These are phyloP conservation scores for Coemansia sp. DNA, from an alignment of 192 early-diverging fungal genomes.

Conservation along the genomic window DNA sequence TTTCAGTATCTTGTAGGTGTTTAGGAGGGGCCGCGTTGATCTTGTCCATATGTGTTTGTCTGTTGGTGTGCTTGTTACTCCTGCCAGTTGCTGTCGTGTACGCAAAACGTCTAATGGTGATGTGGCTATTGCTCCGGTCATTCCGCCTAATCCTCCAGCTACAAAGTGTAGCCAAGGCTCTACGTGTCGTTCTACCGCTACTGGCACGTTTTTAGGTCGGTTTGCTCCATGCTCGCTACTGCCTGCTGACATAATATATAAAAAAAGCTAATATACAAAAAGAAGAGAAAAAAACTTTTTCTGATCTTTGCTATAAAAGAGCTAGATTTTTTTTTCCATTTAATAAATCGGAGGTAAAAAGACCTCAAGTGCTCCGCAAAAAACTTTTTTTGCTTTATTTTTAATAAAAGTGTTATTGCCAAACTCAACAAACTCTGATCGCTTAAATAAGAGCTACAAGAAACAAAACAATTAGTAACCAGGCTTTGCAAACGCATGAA, in stretches of 20 bases:
- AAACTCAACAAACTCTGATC: not conserved
- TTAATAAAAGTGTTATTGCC: not conserved
- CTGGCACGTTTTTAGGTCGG: conserved; percentile 26
- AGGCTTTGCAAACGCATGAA: not conserved
- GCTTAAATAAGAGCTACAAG: conserved; percentile 53
- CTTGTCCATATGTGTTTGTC: not conserved
- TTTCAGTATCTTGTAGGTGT: conserved; percentile 36
- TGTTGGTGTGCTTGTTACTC: not conserved
- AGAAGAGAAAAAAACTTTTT: not conserved
- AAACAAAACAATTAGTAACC: not conserved
- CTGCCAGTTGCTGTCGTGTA: conserved; percentile 81
- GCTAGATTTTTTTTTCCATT: no score
- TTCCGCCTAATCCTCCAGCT: conserved; percentile 61
- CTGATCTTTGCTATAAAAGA: no score
- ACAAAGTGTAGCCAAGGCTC: conserved; percentile 53
- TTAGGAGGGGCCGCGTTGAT: conserved; percentile 25
- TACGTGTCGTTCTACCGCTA: conserved; percentile 37
- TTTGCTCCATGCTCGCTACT: not conserved
- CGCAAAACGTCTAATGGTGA: conserved; percentile 94
- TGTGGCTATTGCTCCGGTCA: conserved; percentile 81
- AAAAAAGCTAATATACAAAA: not conserved
- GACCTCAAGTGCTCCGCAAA: not conserved
- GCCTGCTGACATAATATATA: no score
- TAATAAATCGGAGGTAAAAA: not conserved
- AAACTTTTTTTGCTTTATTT: not conserved